Evolutionary conservation across 441 rosid genomes (phyloP).

Genomic region (Viola pubescens): DNA sequence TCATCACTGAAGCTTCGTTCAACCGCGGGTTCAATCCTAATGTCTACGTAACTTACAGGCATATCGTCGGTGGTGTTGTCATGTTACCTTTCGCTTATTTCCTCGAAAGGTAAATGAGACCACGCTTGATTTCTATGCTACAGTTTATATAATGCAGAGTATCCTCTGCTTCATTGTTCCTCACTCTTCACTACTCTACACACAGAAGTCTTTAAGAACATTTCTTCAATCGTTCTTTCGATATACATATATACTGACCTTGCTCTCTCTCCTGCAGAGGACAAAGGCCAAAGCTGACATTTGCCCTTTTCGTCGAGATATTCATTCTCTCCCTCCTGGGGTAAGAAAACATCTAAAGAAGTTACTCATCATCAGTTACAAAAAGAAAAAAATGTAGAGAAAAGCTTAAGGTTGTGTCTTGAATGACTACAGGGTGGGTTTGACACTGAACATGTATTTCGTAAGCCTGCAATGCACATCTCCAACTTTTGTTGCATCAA

Average conservation of each 20-base stretch:
- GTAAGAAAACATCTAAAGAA: conserved; percentile 20
- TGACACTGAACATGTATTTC: conserved; percentile 57
- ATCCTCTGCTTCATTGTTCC: not conserved
- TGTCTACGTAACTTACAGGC: conserved; percentile 57
- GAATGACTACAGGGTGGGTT: conserved; percentile 17
- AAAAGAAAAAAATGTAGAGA: too few species aligned
- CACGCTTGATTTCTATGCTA: not conserved
- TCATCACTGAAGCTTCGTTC: conserved; percentile 58
- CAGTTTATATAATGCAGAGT: not conserved
- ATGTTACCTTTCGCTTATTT: conserved; percentile 59
- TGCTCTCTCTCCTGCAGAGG: conserved; percentile 32
- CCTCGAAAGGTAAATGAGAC: conserved; percentile 40
- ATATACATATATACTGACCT: not conserved
- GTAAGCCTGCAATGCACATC: conserved; percentile 57
- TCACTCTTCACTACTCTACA: too few species aligned
- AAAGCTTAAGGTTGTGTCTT: not conserved
- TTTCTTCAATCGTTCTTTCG: not conserved
- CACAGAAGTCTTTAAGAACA: too few species aligned
- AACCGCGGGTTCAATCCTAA: conserved; percentile 64
- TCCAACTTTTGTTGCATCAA: conserved; percentile 51
- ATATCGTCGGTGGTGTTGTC: conserved; percentile 34
- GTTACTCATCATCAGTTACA: not conserved
- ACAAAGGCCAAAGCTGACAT: conserved; percentile 48
- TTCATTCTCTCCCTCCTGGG: conserved; percentile 58
- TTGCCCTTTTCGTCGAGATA: conserved; percentile 45